phyloP scores from a whole-genome alignment of 345 rosid genomes.

The Schrenkiella parvula region DNA sequence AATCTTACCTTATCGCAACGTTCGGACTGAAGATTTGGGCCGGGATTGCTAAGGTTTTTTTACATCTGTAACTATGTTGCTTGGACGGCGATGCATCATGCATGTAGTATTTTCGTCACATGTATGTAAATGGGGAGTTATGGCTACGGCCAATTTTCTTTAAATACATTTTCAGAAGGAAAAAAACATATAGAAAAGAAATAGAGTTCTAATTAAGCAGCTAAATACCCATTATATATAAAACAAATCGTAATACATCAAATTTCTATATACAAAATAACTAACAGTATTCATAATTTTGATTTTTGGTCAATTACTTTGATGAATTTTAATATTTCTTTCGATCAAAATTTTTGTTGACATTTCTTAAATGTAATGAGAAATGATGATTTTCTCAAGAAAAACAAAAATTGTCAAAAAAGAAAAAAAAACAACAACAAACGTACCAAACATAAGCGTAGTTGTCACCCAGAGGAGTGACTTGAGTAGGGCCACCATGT shows the following conservation, averaged over 20 bases:
- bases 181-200: too few relatives aligned
- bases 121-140: neutral
- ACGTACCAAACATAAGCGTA: conserved; percentile 20
- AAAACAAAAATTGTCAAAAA: neutral
- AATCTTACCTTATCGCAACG: neutral
- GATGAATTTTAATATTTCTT: too few relatives aligned
- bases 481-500: conserved; percentile 23
- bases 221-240: neutral
- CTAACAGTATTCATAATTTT: neutral
- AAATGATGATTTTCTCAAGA: neutral
- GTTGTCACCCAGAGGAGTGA: conserved; percentile 36
- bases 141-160: neutral
- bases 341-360: too few relatives aligned
- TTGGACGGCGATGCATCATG: neutral
- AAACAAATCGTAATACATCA: neutral
- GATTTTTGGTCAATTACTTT: neutral
- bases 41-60: neutral
- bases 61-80: neutral
- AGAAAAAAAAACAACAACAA: neutral
- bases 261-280: neutral
- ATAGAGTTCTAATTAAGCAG: neutral
- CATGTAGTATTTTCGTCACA: neutral
- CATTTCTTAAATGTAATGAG: neutral
- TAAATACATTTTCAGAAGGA: too few relatives aligned
- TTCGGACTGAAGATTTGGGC: neutral